Evolutionary conservation across 768 basidiomycete genomes (phyloP).

Genomic region (Tulasnella sp.): DNA sequence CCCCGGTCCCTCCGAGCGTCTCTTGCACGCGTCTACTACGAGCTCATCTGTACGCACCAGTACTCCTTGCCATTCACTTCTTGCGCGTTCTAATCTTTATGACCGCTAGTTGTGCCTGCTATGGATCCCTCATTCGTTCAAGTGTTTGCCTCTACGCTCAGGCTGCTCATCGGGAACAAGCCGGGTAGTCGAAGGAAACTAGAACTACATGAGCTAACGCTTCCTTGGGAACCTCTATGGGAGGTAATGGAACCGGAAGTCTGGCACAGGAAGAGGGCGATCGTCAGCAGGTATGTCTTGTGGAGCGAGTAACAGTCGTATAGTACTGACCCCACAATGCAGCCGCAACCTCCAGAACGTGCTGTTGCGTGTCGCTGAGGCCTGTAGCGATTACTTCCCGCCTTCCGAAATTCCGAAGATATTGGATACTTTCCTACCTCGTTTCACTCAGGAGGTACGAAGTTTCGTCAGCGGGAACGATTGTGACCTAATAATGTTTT

Average conservation of each 20-base stretch:
- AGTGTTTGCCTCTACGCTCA: constrained; percentile 68
- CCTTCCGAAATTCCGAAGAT: constrained; percentile 52
- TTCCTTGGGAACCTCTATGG: constrained; percentile 73
- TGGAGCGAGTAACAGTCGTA: not conserved
- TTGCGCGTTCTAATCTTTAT: not conserved
- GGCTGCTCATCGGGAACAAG: constrained; percentile 55
- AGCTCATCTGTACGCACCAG: constrained; percentile 36
- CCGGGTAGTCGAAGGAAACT: constrained; percentile 53
- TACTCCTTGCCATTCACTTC: not conserved
- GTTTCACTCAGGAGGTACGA: constrained; percentile 57
- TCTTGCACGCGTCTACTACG: constrained; percentile 64
- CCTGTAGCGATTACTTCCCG: constrained; percentile 58
- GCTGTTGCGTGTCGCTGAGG: constrained; percentile 58
- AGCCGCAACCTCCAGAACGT: constrained; percentile 60
- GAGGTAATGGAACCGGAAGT: constrained; percentile 56
- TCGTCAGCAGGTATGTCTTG: not conserved
- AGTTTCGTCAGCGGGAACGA: not conserved
- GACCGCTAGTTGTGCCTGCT: constrained; percentile 43
- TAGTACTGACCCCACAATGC: too few species aligned
- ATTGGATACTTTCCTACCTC: constrained; percentile 57
- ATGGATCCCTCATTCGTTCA: constrained; percentile 58
- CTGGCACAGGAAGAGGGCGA: constrained; percentile 48
- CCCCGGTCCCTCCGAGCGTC: constrained; percentile 53
- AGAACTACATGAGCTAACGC: constrained; percentile 49
- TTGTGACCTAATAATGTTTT: constrained; percentile 3